Percentiles rank a stretch among this genome's conserved stretches.
These are phyloP conservation scores for Botrytis byssoidea DNA, from an alignment of 2,329 filamentous ascomycete species.

Conservation along the genomic window DNA sequence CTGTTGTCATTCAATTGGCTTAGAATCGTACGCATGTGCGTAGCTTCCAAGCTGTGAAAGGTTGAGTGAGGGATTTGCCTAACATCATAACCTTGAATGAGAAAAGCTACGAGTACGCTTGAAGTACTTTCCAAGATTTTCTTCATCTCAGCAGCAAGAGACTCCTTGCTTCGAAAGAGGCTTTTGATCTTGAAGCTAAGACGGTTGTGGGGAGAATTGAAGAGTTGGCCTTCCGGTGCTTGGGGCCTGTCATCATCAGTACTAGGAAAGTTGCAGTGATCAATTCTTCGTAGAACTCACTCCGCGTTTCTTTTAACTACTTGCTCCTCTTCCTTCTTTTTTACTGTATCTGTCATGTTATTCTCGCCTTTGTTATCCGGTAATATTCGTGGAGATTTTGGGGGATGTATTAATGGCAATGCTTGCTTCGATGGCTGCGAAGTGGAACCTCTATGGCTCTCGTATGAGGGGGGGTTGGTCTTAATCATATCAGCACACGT, in stretches of 20 bases:
- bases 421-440: not conserved
- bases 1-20: slow-evolving; percentile 31
- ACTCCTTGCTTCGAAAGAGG: slow-evolving; percentile 34
- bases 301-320: not conserved
- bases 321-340: not conserved
- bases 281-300: not conserved
- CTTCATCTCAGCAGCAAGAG: slow-evolving; percentile 35
- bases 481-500: not conserved
- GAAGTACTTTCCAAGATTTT: slow-evolving; percentile 27
- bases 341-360: not conserved
- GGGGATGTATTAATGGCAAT: not conserved
- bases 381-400: not conserved
- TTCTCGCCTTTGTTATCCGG: not conserved
- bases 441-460: not conserved
- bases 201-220: slow-evolving; percentile 28
- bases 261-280: not conserved
- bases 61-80: slow-evolving; percentile 33
- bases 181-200: slow-evolving; percentile 32
- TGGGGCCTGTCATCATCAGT: slow-evolving; percentile 26
- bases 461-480: slow-evolving; percentile 22
- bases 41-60: slow-evolving; percentile 35
- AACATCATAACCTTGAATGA: slow-evolving; percentile 26
- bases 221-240: slow-evolving; percentile 27
- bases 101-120: slow-evolving; percentile 30
- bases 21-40: slow-evolving; percentile 35